Conservation (phyloP, 768 basidiomycete species). For the Chalciporus chontae region DNA sequence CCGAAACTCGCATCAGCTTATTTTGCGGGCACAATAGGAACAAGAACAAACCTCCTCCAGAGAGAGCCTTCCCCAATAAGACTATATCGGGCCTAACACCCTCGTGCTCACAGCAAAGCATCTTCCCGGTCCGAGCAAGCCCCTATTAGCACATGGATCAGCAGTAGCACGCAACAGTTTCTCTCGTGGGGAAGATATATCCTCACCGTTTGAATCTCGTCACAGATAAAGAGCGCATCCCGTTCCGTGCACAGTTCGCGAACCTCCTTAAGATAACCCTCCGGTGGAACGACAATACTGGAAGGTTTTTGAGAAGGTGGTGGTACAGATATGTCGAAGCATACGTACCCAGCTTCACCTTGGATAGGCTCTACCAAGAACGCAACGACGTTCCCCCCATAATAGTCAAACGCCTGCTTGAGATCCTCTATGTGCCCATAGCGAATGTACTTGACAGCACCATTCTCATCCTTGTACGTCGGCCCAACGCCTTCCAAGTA, state of each 20-base stretch:
- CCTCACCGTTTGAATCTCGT: conserved; percentile 93
- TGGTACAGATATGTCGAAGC: too few species aligned
- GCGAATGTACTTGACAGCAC: conserved; percentile 57
- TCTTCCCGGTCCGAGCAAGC: conserved; percentile 87
- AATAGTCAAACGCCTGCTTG: conserved; percentile 71
- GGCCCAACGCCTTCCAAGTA: conserved; percentile 87
- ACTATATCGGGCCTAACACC: conserved; percentile 87
- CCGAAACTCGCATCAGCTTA: conserved; percentile 7
- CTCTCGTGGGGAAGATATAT: not conserved
- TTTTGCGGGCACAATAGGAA: conserved; percentile 1
- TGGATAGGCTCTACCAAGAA: conserved; percentile 98
- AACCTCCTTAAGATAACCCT: conserved; percentile 77
- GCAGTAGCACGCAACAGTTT: not conserved
- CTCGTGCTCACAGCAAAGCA: conserved; percentile 89
- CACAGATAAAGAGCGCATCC: conserved; percentile 94
- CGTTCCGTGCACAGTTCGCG: conserved; percentile 86
- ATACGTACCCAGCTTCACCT: conserved; percentile 91
- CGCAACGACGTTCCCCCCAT: conserved; percentile 83
- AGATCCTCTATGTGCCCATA: conserved; percentile 84
- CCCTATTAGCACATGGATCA: conserved; percentile 46
- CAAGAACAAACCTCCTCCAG: conserved; percentile 74
- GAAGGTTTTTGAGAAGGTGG: too few species aligned
- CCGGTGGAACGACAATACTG: conserved; percentile 85
- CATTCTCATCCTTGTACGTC: conserved; percentile 53
- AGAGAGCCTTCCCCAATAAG: conserved; percentile 93